Evolutionary conservation across 192 early-diverging fungal genomes (phyloP).

Genomic region (Ambispora gerdemannii): DNA sequence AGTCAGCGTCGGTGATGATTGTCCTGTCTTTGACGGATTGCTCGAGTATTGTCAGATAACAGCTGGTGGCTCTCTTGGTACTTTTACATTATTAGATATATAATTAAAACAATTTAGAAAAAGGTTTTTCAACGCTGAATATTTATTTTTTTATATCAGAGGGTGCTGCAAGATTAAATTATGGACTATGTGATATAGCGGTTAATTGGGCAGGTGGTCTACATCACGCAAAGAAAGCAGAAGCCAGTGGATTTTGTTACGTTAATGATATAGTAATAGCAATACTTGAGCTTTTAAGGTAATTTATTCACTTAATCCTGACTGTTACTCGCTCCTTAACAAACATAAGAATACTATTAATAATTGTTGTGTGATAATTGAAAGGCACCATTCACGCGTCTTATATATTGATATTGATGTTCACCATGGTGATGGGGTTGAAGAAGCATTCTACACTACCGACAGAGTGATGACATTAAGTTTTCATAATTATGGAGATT

Average conservation of each 20-base stretch:
- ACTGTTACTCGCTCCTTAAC: neutral
- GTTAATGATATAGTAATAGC: conserved; percentile 97
- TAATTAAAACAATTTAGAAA: neutral
- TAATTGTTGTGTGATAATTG: neutral
- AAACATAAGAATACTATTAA: neutral
- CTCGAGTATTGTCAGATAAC: conserved; percentile 92
- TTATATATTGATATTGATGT: conserved; percentile 98
- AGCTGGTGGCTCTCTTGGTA: conserved; percentile 88
- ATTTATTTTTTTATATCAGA: conserved; percentile 39
- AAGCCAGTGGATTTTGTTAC: conserved; percentile 97
- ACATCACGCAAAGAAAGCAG: conserved; percentile 96
- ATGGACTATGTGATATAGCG: conserved; percentile 82
- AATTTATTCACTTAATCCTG: neutral
- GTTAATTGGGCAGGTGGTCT: conserved; percentile 96
- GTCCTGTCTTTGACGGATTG: conserved; percentile 94
- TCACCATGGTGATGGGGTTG: conserved; percentile 98
- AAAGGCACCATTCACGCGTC: conserved; percentile 79
- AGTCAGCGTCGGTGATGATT: conserved; percentile 89
- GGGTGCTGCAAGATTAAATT: conserved; percentile 79
- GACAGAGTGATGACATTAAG: conserved; percentile 99
- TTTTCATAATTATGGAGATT: conserved; percentile 99
- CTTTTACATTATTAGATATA: no score
- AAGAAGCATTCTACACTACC: conserved; percentile 98
- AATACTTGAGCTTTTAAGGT: conserved; percentile 85
- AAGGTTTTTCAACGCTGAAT: neutral